A percentile compares a stretch with the other conserved stretches of the same genome.
phyloP scores from a whole-genome alignment of 306 rosid genomes.

The Pachyrhizus erosus region DNA sequence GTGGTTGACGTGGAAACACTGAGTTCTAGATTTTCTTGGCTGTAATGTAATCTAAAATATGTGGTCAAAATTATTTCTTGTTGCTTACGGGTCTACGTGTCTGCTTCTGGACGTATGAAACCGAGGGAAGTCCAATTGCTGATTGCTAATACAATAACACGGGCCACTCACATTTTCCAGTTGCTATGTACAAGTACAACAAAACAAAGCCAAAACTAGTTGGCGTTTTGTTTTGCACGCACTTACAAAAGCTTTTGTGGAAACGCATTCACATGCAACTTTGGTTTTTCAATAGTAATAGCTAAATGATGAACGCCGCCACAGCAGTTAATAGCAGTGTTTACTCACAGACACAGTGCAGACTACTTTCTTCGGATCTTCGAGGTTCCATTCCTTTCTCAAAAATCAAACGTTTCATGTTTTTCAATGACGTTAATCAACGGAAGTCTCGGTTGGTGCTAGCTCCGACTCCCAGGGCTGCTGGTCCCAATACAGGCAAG shows the following conservation, averaged over 20 bases:
- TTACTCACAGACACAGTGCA: conserved; percentile 22
- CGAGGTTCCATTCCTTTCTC: conserved; percentile 39
- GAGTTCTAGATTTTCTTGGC: neutral
- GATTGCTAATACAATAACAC: neutral
- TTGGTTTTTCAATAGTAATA: neutral
- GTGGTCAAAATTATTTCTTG: conserved; percentile 19
- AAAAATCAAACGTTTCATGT: conserved; percentile 7
- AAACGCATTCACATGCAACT: neutral
- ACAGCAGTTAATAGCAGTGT: conserved; percentile 36
- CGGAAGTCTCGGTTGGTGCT: neutral
- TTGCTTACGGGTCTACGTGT: neutral
- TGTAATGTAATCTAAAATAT: neutral
- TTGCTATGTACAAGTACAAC: neutral
- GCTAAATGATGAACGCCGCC: conserved; percentile 41
- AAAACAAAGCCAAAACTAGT: neutral
- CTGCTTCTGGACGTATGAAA: neutral
- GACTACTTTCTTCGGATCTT: conserved; percentile 4
- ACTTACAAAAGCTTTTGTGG: neutral
- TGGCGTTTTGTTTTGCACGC: neutral
- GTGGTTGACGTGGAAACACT: neutral
- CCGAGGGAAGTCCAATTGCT: neutral
- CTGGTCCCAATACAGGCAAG: conserved; percentile 44
- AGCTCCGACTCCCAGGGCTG: conserved; percentile 37
- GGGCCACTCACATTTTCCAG: conserved; percentile 8
- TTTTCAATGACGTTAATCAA: neutral